Base-by-base conservation (phyloP, 2,329 filamentous ascomycete genomes). In the Ceratocystis harringtonii region DNA sequence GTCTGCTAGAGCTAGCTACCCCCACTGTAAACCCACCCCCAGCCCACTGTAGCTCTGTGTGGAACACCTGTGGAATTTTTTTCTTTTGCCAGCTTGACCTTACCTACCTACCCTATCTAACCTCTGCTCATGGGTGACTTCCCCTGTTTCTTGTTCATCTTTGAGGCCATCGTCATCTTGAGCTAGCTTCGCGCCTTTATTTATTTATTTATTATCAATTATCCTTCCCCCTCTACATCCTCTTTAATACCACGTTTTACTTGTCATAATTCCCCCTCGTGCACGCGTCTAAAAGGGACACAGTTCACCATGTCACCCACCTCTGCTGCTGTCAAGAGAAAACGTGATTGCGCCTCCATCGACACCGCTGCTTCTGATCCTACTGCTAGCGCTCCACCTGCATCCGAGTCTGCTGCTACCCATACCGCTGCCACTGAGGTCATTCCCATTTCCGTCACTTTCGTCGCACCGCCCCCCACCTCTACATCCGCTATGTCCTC, bases 291-390 rank as follows among this genome's bases (percentile, higher is more conserved):
- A 28, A 10, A 15, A 61, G n/a, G 17, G 12, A 6, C 30, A 32
- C 15, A 25, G 25, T 7, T 57, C 71, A 75, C 68, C 68, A 87
- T 88, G 85, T 81, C 85, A 32, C 75, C 80, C 25, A 76, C 79
- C 66, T 77, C 79, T 68, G 36, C 55, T 58, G 77, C 77, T 69
- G 81, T 80, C 71, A 96, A 96, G 80, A 87, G 92, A 76, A 96
- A 96, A 82, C 86, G 92, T 74, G 65, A 67, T 57, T 41, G 52
- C 36, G 62, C 62, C 36, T 45, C 61, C 43, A 48, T 48, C 28
- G 61, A 45, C 43, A 48, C 61, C 17, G 57, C 55, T 25, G 43
- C 61, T 32, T 25, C 55, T 19, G 52, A 63, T 44, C 7, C 60
- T 61, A 10, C 60, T 28, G 61, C 19, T 32, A 58, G 50, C 30